Evolutionary conservation across 2,329 filamentous ascomycete species (phyloP), one percentile per base, ranked within the genome.

Genomic region (Calonectria pseudoturangicola): DNA sequence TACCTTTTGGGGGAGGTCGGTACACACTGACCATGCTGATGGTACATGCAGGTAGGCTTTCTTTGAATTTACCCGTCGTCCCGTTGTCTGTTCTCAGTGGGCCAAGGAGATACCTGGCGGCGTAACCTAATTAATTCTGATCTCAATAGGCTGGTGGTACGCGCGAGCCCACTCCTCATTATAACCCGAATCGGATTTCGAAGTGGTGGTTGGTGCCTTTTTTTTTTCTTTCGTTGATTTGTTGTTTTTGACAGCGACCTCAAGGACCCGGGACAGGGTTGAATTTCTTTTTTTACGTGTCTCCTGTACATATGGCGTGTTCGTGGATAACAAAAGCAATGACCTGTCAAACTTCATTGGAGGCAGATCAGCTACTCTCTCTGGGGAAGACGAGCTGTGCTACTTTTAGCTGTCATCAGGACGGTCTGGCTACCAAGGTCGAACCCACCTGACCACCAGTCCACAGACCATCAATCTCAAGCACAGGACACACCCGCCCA

Each of bases 1-100:
- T 63, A 71, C 63, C 48, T 67, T 54, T 68, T 56, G 33, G 27
- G 56, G 43, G 60, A 70, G 62, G 62, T 47, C 60, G 50, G 68
- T 70, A 70, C 68, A 63, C 62, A 60, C 51, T 30, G 39, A 30
- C 62, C 62, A 30, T 48, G 36, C 43, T 33, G 60, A 43, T 50
- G 50, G 68, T 70, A 60, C 68, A 51, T 54, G 4, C 36, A 51
- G 15, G 63, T 63, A 39, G 58, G 39, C 54, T 60, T 25, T n/a
- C 39, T n/a, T 27, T 45, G 54, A 60, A 60, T 60, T 54, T 65
- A 64, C 58, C 68, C 56, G 60, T 65, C 51, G 28, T 67, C 27
- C 66, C 30, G 54, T 30, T 25, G 39, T 47, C 58, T 64, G 56
- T 28, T 64, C 60, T 58, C 47, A 63, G 66, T 45, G 25, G 28